These are phyloP conservation scores for Phytopythium litorale DNA, from an alignment of 352 stramenopile genomes.

Conservation along the genomic window DNA sequence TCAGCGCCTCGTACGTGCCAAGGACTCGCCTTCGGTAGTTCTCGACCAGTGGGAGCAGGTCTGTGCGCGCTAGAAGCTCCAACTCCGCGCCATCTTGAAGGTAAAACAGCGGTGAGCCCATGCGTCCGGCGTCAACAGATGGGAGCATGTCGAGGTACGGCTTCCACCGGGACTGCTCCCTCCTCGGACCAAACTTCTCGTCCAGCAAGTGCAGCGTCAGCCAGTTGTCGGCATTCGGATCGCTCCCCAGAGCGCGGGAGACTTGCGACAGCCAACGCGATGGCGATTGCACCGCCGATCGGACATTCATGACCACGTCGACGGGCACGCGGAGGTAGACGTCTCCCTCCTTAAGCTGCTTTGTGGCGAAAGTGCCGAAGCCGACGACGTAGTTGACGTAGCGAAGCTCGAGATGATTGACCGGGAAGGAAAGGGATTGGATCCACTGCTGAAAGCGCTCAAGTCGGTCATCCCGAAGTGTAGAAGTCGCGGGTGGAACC, in stretches of 20 bases:
- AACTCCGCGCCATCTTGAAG: slow-evolving; percentile 43
- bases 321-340: slow-evolving; percentile 81
- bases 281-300: slow-evolving; percentile 44
- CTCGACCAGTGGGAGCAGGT: slow-evolving; percentile 30
- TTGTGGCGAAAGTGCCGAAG: slow-evolving; percentile 62
- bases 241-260: slow-evolving; percentile 14
- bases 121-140: slow-evolving; percentile 10
- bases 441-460: slow-evolving; percentile 51
- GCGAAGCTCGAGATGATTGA: slow-evolving; percentile 54
- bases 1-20: background rate
- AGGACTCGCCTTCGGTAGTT: slow-evolving; percentile 33
- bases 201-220: slow-evolving; percentile 81
- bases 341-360: slow-evolving; percentile 45
- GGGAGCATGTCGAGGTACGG: slow-evolving; percentile 89
- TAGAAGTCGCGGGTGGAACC: background rate
- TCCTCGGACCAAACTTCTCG: slow-evolving; percentile 63
- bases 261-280: slow-evolving; percentile 27
- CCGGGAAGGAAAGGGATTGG: slow-evolving; percentile 18
- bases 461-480: slow-evolving; percentile 7
- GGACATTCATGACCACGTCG: slow-evolving; percentile 60
- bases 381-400: slow-evolving; percentile 50
- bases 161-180: slow-evolving; percentile 49
- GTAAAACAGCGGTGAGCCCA: slow-evolving; percentile 54
- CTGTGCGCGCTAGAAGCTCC: slow-evolving; percentile 34
- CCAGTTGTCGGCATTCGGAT: slow-evolving; percentile 31